Percentiles rank a stretch among this genome's conserved stretches.
phyloP scores from a whole-genome alignment of 441 rosid species.

The Kokia cookei region DNA sequence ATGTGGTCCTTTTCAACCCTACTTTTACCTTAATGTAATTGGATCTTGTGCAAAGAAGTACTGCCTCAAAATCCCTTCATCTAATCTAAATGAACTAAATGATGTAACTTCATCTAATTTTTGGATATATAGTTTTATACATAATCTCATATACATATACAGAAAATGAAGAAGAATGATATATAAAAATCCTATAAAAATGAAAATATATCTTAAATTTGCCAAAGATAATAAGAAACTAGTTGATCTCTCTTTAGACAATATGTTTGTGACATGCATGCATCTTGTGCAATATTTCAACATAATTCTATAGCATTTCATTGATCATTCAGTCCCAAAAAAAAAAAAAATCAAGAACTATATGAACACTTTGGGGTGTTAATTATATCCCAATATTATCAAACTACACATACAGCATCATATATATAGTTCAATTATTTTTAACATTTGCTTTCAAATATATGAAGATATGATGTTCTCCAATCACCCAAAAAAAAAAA shows the following conservation, averaged over 20 bases:
- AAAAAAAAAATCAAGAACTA: neutral
- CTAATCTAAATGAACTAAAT: neutral
- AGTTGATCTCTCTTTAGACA: neutral
- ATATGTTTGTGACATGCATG: neutral
- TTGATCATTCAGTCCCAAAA: neutral
- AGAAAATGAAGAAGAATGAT: no score
- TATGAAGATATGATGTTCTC: neutral
- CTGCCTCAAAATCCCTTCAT: neutral
- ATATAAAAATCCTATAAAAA: no score
- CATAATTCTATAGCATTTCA: neutral
- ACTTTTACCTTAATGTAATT: slow-evolving; percentile 17
- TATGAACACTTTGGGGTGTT: neutral
- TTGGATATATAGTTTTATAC: no score
- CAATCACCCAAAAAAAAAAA: neutral
- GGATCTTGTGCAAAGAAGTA: slow-evolving; percentile 23
- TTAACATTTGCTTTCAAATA: neutral
- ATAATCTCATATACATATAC: no score
- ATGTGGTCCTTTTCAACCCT: slow-evolving; percentile 10
- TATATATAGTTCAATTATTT: neutral
- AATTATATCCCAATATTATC: neutral
- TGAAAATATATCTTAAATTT: neutral
- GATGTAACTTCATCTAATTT: neutral
- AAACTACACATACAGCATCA: neutral
- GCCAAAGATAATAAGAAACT: neutral
- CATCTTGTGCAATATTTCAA: neutral